These are phyloP conservation scores for Xylaria sp. DNA, from an alignment of 2,329 filamentous ascomycete species.

Conservation along the genomic window DNA sequence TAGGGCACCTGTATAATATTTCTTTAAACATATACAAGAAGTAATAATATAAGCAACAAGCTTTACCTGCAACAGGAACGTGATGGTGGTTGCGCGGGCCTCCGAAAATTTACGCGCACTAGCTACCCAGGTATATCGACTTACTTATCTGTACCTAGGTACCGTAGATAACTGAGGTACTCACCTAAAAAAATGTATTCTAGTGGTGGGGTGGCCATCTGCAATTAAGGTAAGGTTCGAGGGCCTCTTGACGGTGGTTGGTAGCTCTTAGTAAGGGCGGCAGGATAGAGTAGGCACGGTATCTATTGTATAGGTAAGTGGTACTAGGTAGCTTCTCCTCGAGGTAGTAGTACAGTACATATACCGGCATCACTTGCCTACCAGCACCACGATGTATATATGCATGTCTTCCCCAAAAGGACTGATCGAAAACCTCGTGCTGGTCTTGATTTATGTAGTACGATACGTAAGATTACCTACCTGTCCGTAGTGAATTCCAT, in stretches of 20 bases:
- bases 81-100: slow-evolving; percentile 21
- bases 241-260: background rate
- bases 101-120: slow-evolving; percentile 33
- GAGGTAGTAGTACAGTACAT: too few species aligned
- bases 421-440: background rate
- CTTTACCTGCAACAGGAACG: too few species aligned
- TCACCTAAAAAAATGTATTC: background rate
- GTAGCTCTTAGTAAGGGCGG: background rate
- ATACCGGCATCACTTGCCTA: background rate
- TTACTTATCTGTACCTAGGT: background rate
- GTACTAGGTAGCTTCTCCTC: too few species aligned
- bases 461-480: too few species aligned
- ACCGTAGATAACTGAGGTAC: background rate
- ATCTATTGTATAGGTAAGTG: background rate
- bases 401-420: background rate
- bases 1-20: too few species aligned
- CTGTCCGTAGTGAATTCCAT: background rate
- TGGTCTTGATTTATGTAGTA: too few species aligned
- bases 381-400: background rate
- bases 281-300: background rate
- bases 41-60: too few species aligned
- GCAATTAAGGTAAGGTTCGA: background rate
- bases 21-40: too few species aligned
- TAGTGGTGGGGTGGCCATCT: slow-evolving; percentile 1
- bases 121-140: background rate